Evolutionary conservation across 805 yeast species (phyloP).

Genomic region (Metschnikowia sp.): DNA sequence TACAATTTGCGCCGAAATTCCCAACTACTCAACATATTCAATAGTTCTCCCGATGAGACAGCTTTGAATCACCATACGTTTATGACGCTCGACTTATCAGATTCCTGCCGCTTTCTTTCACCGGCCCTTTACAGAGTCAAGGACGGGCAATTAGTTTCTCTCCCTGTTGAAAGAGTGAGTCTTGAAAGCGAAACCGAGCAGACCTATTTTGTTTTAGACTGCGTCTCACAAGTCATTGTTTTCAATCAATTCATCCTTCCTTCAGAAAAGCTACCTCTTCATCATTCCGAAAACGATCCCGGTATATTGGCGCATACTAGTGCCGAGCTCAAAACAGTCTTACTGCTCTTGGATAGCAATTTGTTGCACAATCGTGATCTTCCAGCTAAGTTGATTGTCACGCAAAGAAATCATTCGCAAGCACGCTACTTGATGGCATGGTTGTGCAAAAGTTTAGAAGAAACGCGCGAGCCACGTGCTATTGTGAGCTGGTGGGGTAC

Average conservation of each 20-base stretch:
- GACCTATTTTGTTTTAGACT: slow-evolving; percentile 29
- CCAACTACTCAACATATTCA: slow-evolving; percentile 35
- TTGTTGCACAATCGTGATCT: slow-evolving; percentile 12
- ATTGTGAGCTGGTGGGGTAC: slow-evolving; percentile 12
- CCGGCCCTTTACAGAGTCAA: slow-evolving; percentile 26
- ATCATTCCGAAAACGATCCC: slow-evolving; percentile 15
- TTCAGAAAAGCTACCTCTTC: slow-evolving; percentile 13
- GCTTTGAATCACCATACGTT: slow-evolving; percentile 37
- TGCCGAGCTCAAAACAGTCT: neutral
- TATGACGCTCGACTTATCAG: slow-evolving; percentile 15
- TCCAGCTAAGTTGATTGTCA: slow-evolving; percentile 25
- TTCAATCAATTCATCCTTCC: slow-evolving; percentile 14
- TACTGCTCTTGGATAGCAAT: slow-evolving; percentile 1
- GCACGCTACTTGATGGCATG: slow-evolving; percentile 33
- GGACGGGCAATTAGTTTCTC: neutral
- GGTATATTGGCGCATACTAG: slow-evolving; percentile 1
- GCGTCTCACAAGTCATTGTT: slow-evolving; percentile 25
- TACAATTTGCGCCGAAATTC: slow-evolving; percentile 36
- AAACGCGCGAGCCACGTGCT: neutral
- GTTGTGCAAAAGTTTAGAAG: slow-evolving; percentile 17
- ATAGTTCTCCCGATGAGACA: slow-evolving; percentile 46
- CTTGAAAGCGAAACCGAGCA: neutral
- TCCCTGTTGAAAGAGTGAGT: slow-evolving; percentile 18
- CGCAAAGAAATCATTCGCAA: slow-evolving; percentile 38
- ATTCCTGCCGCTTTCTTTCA: slow-evolving; percentile 24